Conservation (phyloP, 139 green algal genomes). For the Tetraselmis chui region DNA sequence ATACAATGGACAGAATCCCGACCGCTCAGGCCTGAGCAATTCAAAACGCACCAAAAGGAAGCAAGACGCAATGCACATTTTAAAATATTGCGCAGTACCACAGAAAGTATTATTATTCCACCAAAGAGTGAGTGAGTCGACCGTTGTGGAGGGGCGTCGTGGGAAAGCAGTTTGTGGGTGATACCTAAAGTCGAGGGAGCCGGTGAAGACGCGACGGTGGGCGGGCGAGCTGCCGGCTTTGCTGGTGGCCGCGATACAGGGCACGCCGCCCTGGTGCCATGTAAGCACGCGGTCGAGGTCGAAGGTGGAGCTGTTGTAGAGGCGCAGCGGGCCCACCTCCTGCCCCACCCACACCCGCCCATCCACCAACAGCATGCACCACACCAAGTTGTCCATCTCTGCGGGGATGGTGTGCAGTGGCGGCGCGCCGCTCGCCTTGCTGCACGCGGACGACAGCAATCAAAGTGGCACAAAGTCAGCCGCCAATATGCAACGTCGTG, state of each 20-base stretch:
- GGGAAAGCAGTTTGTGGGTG: not conserved
- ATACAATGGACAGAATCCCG: too few species aligned
- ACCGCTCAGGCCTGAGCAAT: too few species aligned
- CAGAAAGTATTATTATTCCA: too few species aligned
- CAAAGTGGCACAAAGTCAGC: too few species aligned
- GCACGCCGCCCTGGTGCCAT: conserved; percentile 3
- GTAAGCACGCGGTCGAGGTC: not conserved
- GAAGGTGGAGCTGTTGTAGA: not conserved
- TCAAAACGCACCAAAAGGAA: too few species aligned
- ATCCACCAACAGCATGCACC: not conserved
- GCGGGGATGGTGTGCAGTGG: not conserved
- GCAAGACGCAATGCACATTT: too few species aligned
- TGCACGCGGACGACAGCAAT: too few species aligned
- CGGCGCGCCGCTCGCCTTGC: not conserved
- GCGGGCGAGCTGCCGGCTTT: not conserved
- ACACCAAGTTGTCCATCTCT: conserved; percentile 1
- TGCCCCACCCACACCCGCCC: conserved; percentile 4
- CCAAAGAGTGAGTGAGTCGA: too few species aligned
- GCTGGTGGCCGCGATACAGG: not conserved
- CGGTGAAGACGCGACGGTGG: not conserved
- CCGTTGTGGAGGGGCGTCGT: too few species aligned
- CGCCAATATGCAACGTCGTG: too few species aligned
- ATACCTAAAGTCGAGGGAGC: not conserved
- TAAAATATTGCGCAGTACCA: too few species aligned
- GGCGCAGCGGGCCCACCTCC: not conserved